A percentile compares a stretch with the other conserved stretches of the same genome.
phyloP scores from a whole-genome alignment of 805 yeast species.

The Suhomyces sp. region DNA sequence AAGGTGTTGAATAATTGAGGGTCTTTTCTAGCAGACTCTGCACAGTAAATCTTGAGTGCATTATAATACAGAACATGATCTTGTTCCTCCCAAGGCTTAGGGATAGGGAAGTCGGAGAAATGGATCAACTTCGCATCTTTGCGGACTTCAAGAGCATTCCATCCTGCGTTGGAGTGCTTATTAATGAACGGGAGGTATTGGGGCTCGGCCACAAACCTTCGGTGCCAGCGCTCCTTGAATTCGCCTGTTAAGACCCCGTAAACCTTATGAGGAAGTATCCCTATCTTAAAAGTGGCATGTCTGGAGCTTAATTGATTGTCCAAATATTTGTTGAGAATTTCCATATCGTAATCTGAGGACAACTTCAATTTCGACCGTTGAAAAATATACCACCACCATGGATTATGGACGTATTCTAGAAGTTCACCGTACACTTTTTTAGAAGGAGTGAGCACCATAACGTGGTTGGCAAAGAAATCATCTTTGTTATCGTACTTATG shows the following conservation, averaged over 20 bases:
- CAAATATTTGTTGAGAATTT: slow-evolving; percentile 45
- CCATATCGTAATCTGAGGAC: slow-evolving; percentile 54
- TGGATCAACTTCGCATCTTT: slow-evolving; percentile 49
- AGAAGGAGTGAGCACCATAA: slow-evolving; percentile 63
- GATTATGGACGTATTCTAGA: slow-evolving; percentile 24
- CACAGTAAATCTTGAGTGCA: slow-evolving; percentile 26
- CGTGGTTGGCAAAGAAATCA: slow-evolving; percentile 42
- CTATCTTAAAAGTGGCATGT: slow-evolving; percentile 20
- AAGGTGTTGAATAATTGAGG: slow-evolving; percentile 12
- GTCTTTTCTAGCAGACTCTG: slow-evolving; percentile 14
- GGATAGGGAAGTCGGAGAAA: slow-evolving; percentile 64
- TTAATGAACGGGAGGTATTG: slow-evolving; percentile 35
- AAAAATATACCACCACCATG: slow-evolving; percentile 29
- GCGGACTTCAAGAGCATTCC: slow-evolving; percentile 32
- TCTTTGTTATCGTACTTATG: slow-evolving; percentile 30
- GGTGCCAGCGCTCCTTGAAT: slow-evolving; percentile 37
- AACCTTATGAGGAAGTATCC: slow-evolving; percentile 49
- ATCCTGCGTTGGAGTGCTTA: slow-evolving; percentile 20
- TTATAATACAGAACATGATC: slow-evolving; percentile 23
- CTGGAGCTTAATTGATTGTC: slow-evolving; percentile 45
- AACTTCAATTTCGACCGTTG: slow-evolving; percentile 21
- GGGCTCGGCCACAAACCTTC: slow-evolving; percentile 43
- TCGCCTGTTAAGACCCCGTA: slow-evolving; percentile 56
- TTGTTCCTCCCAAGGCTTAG: slow-evolving; percentile 59
- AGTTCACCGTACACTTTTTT: slow-evolving; percentile 20